Evolutionary conservation across 768 basidiomycete species (phyloP).

Genomic region (Austroboletus festivus): DNA sequence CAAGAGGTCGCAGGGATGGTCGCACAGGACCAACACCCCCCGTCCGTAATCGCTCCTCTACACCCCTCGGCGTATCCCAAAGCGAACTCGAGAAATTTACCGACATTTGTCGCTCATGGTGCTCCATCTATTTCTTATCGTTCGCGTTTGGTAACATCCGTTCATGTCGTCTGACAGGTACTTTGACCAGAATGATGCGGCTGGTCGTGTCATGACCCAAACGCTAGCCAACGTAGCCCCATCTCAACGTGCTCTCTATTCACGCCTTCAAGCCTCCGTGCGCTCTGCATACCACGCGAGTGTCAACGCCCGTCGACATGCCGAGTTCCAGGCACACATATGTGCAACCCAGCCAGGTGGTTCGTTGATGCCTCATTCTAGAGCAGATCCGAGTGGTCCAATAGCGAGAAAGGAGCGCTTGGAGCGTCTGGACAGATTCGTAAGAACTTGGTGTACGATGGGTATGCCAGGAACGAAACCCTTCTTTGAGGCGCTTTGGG

Average conservation of each 20-base stretch:
- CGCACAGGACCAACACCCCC: conserved; percentile 50
- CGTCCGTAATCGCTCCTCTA: conserved; percentile 60
- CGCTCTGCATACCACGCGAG: conserved; percentile 83
- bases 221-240: conserved; percentile 76
- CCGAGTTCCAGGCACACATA: conserved; percentile 85
- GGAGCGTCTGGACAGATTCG: conserved; percentile 71
- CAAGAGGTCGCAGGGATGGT: conserved; percentile 47
- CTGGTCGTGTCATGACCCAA: conserved; percentile 78
- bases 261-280: conserved; percentile 81
- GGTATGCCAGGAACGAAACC: conserved; percentile 89
- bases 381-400: conserved; percentile 60
- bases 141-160: background rate
- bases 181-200: conserved; percentile 74
- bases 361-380: conserved; percentile 71
- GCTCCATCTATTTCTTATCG: conserved; percentile 17
- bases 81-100: conserved; percentile 79
- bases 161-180: conserved; percentile 52
- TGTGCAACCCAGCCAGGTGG: conserved; percentile 75
- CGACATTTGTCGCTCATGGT: conserved; percentile 78
- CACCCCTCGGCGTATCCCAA: conserved; percentile 61
- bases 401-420: conserved; percentile 74
- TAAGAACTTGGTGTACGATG: conserved; percentile 79
- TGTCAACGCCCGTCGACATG: conserved; percentile 68
- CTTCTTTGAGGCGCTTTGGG: conserved; percentile 68
- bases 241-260: conserved; percentile 83